These are phyloP conservation scores for Oemleria cerasiformis DNA, from an alignment of 306 rosid species.

Conservation along the genomic window DNA sequence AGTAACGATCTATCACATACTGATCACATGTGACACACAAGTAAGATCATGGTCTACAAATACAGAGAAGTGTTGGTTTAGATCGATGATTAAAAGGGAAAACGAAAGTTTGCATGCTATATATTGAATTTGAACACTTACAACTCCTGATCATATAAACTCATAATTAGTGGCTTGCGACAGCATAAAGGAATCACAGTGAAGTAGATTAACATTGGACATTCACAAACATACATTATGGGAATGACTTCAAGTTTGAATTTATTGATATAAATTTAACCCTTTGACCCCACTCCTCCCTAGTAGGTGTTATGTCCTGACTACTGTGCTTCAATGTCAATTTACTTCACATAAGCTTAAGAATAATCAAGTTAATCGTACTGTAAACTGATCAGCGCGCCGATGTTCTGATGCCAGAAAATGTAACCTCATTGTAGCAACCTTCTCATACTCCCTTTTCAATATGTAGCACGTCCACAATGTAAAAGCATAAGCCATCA, in stretches of 20 bases:
- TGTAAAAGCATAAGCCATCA: constrained; percentile 94
- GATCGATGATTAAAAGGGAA: background rate
- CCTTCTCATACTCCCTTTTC: constrained; percentile 72
- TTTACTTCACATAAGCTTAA: background rate
- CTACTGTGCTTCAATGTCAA: constrained; percentile 7
- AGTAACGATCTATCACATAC: background rate
- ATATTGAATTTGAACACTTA: background rate
- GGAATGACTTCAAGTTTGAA: background rate
- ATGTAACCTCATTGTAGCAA: constrained; percentile 84
- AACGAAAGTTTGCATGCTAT: background rate
- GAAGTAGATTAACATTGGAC: constrained; percentile 3
- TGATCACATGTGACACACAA: background rate
- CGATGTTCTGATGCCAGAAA: constrained; percentile 83
- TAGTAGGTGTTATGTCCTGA: background rate
- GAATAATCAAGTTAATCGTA: constrained; percentile 36
- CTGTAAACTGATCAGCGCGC: constrained; percentile 92
- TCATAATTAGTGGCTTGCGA: background rate
- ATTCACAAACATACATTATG: background rate
- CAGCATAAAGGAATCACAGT: background rate
- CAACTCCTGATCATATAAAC: background rate
- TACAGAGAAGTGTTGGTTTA: background rate
- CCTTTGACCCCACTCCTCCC: constrained; percentile 3
- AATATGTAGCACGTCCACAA: constrained; percentile 86
- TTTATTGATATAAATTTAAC: background rate
- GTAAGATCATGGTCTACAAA: background rate